Evolutionary conservation across 495 filamentous ascomycete genomes (phyloP), one percentile per base, ranked within the genome.

Genomic region (Pseudevernia furfuracea): DNA sequence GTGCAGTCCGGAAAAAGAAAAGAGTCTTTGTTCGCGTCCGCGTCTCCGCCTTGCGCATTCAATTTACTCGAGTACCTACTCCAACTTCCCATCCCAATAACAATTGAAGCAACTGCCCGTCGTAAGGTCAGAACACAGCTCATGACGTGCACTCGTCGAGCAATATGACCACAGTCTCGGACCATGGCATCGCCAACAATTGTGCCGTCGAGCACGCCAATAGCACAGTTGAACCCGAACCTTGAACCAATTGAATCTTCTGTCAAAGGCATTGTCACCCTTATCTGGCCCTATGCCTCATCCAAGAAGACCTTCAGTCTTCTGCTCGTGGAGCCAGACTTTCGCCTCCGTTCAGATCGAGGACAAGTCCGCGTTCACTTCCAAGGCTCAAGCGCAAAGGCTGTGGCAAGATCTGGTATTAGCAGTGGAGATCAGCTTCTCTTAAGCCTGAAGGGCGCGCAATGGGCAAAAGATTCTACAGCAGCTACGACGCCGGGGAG

Each of bases 281-380:
- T 98, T 23, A 84, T 91, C 55, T 97, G 94, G 93, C 94, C 94
- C 0, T 98, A 89, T 74, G 96, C 89, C 41, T 86, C 86, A 9
- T 87, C 89, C 19, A 86, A 81, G 10, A 79, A 81, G 46, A 85
- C 84, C 14, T 76, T 90, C 66, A 85, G 90, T 58, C 82, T 98
- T 38, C 82, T 91, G 4, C 80, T 96, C 7, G 88, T 88, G 15
- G 94, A 97, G 62, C 85, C 88, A 32, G 92, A 98, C 70, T 89
- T 94, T 69, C 87, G 90, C 48, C 83, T 96, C 41, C 90, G 94
- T 25, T 81, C 82, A 30, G 78, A 77, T 38, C 87, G 84, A 65
- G 94, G 94, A 23, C 91, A 96, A 75, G 86, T 96, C n/a, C 84
- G 90, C 17, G 80, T 92, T 41, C 79, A 86, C 55, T 91, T 98